Base-by-base conservation (phyloP, 176 grass and related monocot species). In the Zizania latifolia region DNA sequence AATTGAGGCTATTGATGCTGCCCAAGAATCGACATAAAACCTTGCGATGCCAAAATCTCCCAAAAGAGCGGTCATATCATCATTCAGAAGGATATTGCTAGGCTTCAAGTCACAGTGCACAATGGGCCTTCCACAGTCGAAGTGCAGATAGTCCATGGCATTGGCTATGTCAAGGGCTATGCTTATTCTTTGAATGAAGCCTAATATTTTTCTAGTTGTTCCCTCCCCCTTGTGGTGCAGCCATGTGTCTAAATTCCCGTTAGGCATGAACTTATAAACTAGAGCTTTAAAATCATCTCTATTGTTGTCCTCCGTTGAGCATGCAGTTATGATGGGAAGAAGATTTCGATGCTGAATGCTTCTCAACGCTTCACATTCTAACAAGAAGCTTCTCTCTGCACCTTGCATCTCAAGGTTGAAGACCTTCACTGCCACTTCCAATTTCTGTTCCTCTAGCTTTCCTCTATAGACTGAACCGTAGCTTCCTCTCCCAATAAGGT, bases 391-490 rank as follows among this genome's bases (percentile, higher is more conserved):
- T 62, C 37, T 83, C 2, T 55, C 36, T 12, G 68, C 79, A 15
- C 74, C 60, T 33, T 28, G 29, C 12, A 68, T 67, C 10, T 79
- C 62, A 12, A 76, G 73, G 39, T 86, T 36, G 26, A 86, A 71
- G 36, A 86, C 83, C 62, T 86, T 86, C 0, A 90, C 30, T 7
- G 88, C 79, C 21, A 90, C 38, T 4, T 15, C n/a, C n/a, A n/a
- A n/a, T n/a, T n/a, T n/a, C n/a, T n/a, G n/a, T n/a, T n/a, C n/a
- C n/a, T n/a, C n/a, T 22, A 78, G 4, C 55, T 13, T 62, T 5
- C 82, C 87, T 79, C 38, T 83, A 16, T 83, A 90, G 12, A 90
- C 83, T 11, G 78, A 86, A 27, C 87, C 83, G 19, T 74, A 83
- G 36, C 65, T 74, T 54, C 88, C 88, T 16, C 22, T 53, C 29